Percentiles rank a stretch among this genome's conserved stretches.
These are phyloP conservation scores for Leccinum subgranulosum DNA, from an alignment of 768 basidiomycete genomes.

Conservation along the genomic window DNA sequence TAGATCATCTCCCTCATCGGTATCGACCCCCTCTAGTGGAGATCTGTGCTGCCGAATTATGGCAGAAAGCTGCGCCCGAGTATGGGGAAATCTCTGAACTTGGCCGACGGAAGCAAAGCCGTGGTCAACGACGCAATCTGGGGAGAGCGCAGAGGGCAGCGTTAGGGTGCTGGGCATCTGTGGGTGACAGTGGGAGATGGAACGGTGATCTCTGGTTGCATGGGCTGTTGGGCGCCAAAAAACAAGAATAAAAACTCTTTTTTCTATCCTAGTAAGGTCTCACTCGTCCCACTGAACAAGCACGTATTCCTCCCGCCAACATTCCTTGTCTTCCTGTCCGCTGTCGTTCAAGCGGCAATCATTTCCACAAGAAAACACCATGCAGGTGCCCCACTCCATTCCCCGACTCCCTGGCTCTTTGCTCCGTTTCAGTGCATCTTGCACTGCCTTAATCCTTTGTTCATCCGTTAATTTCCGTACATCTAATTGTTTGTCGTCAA, in stretches of 20 bases:
- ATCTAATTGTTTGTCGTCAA: constrained; percentile 19
- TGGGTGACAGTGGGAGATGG: constrained; percentile 15
- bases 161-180: constrained; percentile 26
- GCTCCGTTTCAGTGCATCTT: constrained; percentile 48
- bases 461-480: constrained; percentile 53
- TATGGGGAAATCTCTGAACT: constrained; percentile 67
- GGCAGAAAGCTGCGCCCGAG: constrained; percentile 72
- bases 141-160: constrained; percentile 16
- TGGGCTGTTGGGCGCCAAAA: constrained; percentile 20
- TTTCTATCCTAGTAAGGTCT: constrained; percentile 5
- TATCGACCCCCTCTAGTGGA: constrained; percentile 49
- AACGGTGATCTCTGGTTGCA: constrained; percentile 18
- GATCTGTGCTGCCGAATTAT: constrained; percentile 73
- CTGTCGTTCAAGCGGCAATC: constrained; percentile 63
- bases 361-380: constrained; percentile 82
- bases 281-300: constrained; percentile 74
- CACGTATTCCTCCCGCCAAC: constrained; percentile 76
- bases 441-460: constrained; percentile 63
- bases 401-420: constrained; percentile 47
- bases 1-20: constrained; percentile 55
- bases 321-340: constrained; percentile 37
- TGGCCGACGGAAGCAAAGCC: constrained; percentile 15
- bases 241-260: background rate
- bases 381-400: constrained; percentile 94
- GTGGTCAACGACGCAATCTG: constrained; percentile 16